Base-by-base conservation (phyloP, 345 rosid species). In the Carallia pectinifolia region DNA sequence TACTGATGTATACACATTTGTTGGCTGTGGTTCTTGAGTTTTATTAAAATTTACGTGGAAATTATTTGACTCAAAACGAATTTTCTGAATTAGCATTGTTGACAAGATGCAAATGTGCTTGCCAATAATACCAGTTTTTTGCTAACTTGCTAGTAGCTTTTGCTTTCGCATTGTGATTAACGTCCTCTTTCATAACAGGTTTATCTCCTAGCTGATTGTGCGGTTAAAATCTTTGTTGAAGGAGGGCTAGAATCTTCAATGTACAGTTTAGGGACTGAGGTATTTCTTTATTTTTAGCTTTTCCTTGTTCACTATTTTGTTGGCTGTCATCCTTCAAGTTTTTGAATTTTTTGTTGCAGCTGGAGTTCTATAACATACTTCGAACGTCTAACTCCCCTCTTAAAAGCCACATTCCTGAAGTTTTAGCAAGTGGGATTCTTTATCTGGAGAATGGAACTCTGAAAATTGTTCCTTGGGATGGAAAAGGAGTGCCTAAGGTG, bases 231-330 rank as follows among this genome's bases (percentile, higher is more conserved):
- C 66, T 88, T 84, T 76, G 92, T 85, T 53, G 98, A 94, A 86
- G 95, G 76, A 62, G 98, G 98, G 40, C 72, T 86, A 68, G 97
- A 94, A 82, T 75, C 87, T 71, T 81, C 96, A 62, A 68, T 94
- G 78, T 81, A 89, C 64, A 80, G 95, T 76, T 84, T 94, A 77
- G 98, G 97, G 75, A 84, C 93, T 58, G 98, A 94, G 98, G 98
- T 85, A 85, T 53, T 62, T 13, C 66, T 47, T 68, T 4, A 34
- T 8, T 47, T 44, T 33, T 48, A 17, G 16, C 54, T 19, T 58
- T 17, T 34, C 47, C 18, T 55, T 54, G 44, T 36, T 67, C 10
- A 69, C 61, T 60, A 29, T 44, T 37, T 68, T 68, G 39, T 68
- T 66, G 50, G 58, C 17, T 18, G 9, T 7, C 63, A 66, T 68